phyloP scores from a whole-genome alignment of 768 basidiomycete genomes.

The Lactifluus echinatus region DNA sequence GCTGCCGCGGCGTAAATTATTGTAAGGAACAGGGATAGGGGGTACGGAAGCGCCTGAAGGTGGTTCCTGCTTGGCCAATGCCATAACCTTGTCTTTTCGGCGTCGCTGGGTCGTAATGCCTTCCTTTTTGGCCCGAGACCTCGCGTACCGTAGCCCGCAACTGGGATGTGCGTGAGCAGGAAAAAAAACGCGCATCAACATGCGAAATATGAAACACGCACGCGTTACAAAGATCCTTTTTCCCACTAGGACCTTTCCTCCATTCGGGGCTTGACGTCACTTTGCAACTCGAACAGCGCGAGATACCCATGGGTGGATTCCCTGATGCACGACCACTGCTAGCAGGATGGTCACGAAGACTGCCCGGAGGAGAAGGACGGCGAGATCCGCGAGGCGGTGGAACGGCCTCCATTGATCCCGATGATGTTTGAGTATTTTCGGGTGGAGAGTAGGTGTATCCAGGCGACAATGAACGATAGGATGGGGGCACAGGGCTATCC shows the following conservation, averaged over 20 bases:
- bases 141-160: constrained; percentile 79
- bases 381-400: constrained; percentile 47
- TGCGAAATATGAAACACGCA: constrained; percentile 36
- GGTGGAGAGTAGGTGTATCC: constrained; percentile 18
- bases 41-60: constrained; percentile 24
- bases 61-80: constrained; percentile 23
- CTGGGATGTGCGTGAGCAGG: constrained; percentile 31
- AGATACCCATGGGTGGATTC: constrained; percentile 65
- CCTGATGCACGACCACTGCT: constrained; percentile 41
- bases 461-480: constrained; percentile 21
- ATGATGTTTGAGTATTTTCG: constrained; percentile 23
- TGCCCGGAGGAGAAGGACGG: constrained; percentile 35
- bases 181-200: constrained; percentile 14
- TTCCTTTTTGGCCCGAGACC: constrained; percentile 84
- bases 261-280: constrained; percentile 80
- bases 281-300: constrained; percentile 73
- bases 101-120: constrained; percentile 53
- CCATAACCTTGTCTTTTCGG: constrained; percentile 51
- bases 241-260: constrained; percentile 85
- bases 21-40: constrained; percentile 38
- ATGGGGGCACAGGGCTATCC: constrained; percentile 21
- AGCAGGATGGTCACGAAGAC: constrained; percentile 38
- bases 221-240: constrained; percentile 91
- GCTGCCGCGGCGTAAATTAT: constrained; percentile 37
- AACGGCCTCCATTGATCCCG: constrained; percentile 35